Percentiles rank a stretch among this genome's conserved stretches.
Conservation (phyloP, 805 yeast species). For the Nakazawaea sp. region DNA sequence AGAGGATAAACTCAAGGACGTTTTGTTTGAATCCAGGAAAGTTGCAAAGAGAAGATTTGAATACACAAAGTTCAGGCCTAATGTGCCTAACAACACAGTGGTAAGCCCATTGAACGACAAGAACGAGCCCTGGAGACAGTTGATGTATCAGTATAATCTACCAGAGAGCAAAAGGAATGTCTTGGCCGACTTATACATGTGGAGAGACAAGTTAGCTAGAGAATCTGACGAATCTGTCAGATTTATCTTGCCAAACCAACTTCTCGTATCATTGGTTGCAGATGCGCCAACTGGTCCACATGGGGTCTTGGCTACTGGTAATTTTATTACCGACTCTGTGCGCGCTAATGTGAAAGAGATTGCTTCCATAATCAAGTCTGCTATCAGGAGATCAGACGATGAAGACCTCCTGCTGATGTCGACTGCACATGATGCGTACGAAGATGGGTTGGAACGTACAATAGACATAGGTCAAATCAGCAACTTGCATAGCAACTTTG, state of each 20-base stretch:
- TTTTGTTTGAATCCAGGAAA: slow-evolving; percentile 65
- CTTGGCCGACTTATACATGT: slow-evolving; percentile 56
- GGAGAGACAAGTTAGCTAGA: slow-evolving; percentile 82
- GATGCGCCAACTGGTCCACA: slow-evolving; percentile 51
- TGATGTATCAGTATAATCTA: slow-evolving; percentile 62
- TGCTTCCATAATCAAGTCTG: slow-evolving; percentile 46
- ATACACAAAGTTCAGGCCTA: slow-evolving; percentile 59
- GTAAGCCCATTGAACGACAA: slow-evolving; percentile 44
- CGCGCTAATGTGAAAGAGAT: slow-evolving; percentile 51
- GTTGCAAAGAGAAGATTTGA: slow-evolving; percentile 83
- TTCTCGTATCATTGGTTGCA: slow-evolving; percentile 55
- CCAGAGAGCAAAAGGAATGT: slow-evolving; percentile 45
- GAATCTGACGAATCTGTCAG: slow-evolving; percentile 77
- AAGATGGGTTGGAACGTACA: not conserved
- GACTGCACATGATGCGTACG: slow-evolving; percentile 3
- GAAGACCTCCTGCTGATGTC: slow-evolving; percentile 30
- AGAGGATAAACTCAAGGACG: slow-evolving; percentile 46
- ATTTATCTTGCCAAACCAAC: slow-evolving; percentile 77
- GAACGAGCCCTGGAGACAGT: slow-evolving; percentile 57
- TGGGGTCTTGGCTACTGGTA: slow-evolving; percentile 43
- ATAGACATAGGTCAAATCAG: not conserved
- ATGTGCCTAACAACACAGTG: slow-evolving; percentile 22
- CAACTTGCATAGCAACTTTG: slow-evolving; percentile 11
- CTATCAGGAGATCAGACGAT: slow-evolving; percentile 26
- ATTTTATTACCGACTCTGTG: slow-evolving; percentile 44